Base-by-base conservation (phyloP, 441 rosid genomes). In the Pelargonium exstipulatum region DNA sequence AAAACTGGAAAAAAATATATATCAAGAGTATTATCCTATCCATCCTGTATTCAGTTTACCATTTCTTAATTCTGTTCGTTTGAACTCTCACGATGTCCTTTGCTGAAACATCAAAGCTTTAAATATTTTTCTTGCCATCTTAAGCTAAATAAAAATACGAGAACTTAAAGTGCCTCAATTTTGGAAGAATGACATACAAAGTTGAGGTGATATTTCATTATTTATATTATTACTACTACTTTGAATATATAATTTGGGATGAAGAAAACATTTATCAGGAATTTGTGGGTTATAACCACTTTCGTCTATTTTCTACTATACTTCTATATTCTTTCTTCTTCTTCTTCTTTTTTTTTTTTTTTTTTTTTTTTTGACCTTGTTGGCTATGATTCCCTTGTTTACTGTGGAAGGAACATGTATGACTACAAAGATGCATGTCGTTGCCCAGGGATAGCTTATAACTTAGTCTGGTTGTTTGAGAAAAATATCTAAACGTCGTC, bases 401-500 rank as follows among this genome's bases (percentile, higher is more conserved):
- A 2, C 46, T 42, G 46, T 2, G 46, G 51, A 46, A 46, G 51
- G n/a, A 9, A 13, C 51, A 46, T 46, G 51, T 13, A 46, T 46
- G 51, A 46, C 51, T 9, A 37, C 9, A 46, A 46, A 9, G 51
- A 49, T n/a, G 57, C 17, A n/a, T 17, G 14, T 49, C 14, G 4
- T 2, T 49, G 57, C 4, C 57, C n/a, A 2, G 57, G 16, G 57
- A 49, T 49, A 49, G 57, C 1, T 49, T 49, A 49, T 13, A 40
- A 72, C 1, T 60, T n/a, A 43, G 13, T 7, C 29, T 29, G 3
- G 4, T 1, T 26, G 71, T 68, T 57, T 40, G 3, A 40, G 29
- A 22, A 10, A 14, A 32, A 13, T 49, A n/a, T 62, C 9, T 14
- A 4, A 20, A 22, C 60, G n/a, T 61, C 42, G 79, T n/a, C 63